Conservation (phyloP, 768 basidiomycete species). For the Neoboletus brunneissimus region DNA sequence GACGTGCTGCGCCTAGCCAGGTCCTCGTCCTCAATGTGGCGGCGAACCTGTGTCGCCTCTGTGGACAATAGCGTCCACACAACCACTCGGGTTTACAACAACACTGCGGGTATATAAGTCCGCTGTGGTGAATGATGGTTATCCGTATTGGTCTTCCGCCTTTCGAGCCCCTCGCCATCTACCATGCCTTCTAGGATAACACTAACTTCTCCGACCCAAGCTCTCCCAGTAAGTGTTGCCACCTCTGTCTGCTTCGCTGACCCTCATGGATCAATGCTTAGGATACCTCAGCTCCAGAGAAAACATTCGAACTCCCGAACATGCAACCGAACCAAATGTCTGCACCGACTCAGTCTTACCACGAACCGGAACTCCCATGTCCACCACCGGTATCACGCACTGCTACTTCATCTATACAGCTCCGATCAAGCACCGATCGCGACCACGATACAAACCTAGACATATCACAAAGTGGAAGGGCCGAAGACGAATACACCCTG, state of each 20-base stretch:
- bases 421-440: neutral
- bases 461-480: neutral
- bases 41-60: neutral
- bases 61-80: conserved; percentile 22
- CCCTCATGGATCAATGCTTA: conserved; percentile 1
- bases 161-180: no score
- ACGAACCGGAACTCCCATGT: neutral
- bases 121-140: no score
- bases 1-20: neutral
- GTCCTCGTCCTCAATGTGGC: neutral
- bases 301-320: neutral
- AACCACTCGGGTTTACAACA: conserved; percentile 2
- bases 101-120: conserved; percentile 13
- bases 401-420: neutral
- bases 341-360: neutral
- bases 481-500: conserved; percentile 40
- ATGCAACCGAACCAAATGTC: neutral
- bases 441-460: neutral
- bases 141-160: no score
- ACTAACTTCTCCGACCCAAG: neutral
- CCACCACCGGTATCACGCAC: neutral
- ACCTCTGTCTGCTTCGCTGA: neutral
- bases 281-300: conserved; percentile 10
- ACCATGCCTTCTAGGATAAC: conserved; percentile 10
- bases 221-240: conserved; percentile 3